Percentiles rank a stretch among this genome's conserved stretches.
Evolutionary conservation across 495 filamentous ascomycete genomes (phyloP).

Genomic region (Hypoxylon subgilvum): DNA sequence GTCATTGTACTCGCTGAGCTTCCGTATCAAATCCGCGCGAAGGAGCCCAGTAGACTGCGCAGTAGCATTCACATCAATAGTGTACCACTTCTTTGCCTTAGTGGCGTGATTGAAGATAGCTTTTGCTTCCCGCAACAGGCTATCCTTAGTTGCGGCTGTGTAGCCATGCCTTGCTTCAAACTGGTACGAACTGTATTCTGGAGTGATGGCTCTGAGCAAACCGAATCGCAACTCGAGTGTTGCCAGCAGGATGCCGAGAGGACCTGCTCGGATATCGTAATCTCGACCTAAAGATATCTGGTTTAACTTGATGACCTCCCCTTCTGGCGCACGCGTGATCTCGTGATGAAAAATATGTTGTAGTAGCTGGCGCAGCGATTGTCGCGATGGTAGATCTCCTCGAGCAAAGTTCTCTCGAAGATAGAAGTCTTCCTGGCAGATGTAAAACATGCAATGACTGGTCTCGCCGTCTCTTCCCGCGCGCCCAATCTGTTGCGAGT

Average conservation of each 20-base stretch:
- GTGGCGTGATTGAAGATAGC: slow-evolving; percentile 44
- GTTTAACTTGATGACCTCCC: slow-evolving; percentile 53
- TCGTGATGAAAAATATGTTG: slow-evolving; percentile 50
- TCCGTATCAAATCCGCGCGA: slow-evolving; percentile 53
- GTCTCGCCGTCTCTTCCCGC: slow-evolving; percentile 60
- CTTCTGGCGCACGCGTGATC: slow-evolving; percentile 34
- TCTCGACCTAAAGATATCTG: slow-evolving; percentile 48
- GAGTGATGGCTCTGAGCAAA: slow-evolving; percentile 60
- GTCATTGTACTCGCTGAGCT: slow-evolving; percentile 58
- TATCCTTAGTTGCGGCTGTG: slow-evolving; percentile 15
- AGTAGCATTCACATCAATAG: slow-evolving; percentile 54
- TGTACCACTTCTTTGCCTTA: slow-evolving; percentile 41
- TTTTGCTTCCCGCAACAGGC: slow-evolving; percentile 42
- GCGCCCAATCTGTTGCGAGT: slow-evolving; percentile 65
- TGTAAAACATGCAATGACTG: slow-evolving; percentile 61
- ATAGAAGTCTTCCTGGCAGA: slow-evolving; percentile 59
- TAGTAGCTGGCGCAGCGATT: slow-evolving; percentile 52
- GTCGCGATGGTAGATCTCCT: slow-evolving; percentile 59
- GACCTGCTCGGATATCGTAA: slow-evolving; percentile 51
- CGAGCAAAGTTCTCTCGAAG: slow-evolving; percentile 61
- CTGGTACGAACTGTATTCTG: slow-evolving; percentile 59
- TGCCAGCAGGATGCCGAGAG: slow-evolving; percentile 56
- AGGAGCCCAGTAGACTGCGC: slow-evolving; percentile 19
- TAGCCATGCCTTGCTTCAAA: slow-evolving; percentile 49
- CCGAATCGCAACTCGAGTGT: slow-evolving; percentile 62